Evolutionary conservation across 1,284 basidiomycete genomes (phyloP).

Genomic region (Termitomyces sp.): DNA sequence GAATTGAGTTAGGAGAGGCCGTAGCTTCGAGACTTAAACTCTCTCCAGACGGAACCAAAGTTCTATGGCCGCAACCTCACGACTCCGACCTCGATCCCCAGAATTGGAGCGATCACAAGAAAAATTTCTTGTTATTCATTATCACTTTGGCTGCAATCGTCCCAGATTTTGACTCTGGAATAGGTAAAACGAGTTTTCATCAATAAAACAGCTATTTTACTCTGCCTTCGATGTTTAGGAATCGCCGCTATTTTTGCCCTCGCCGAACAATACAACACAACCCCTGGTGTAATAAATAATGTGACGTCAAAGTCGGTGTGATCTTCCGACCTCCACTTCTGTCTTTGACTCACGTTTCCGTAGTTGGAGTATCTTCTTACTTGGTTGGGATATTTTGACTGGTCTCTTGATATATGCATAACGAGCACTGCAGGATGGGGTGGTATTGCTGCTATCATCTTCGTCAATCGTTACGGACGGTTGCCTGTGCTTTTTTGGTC

Average conservation of each 20-base stretch:
- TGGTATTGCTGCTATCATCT: conserved; percentile 51
- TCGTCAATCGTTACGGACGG: conserved; percentile 55
- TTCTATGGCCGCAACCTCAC: conserved; percentile 61
- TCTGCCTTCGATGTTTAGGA: conserved; percentile 26
- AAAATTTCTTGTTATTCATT: conserved; percentile 51
- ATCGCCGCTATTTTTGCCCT: conserved; percentile 58
- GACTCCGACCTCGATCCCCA: conserved; percentile 63
- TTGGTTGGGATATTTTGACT: conserved; percentile 33
- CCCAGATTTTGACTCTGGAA: conserved; percentile 67
- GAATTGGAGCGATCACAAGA: conserved; percentile 47
- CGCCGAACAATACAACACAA: conserved; percentile 54
- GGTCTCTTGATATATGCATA: neutral
- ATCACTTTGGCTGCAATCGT: conserved; percentile 62
- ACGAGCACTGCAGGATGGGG: conserved; percentile 44
- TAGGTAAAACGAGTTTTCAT: conserved; percentile 33
- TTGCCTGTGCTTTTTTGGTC: conserved; percentile 64
- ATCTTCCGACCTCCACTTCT: no score
- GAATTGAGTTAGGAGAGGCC: conserved; percentile 44
- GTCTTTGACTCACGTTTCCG: neutral
- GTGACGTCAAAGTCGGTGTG: conserved; percentile 48
- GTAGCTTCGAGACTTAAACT: conserved; percentile 46
- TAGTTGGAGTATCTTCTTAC: conserved; percentile 66
- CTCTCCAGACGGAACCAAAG: conserved; percentile 40
- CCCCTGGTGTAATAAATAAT: conserved; percentile 55
- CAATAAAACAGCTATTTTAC: neutral